Evolutionary conservation across 208 protist genomes (phyloP).

Genomic region (Acanthamoeba lenticulata): DNA sequence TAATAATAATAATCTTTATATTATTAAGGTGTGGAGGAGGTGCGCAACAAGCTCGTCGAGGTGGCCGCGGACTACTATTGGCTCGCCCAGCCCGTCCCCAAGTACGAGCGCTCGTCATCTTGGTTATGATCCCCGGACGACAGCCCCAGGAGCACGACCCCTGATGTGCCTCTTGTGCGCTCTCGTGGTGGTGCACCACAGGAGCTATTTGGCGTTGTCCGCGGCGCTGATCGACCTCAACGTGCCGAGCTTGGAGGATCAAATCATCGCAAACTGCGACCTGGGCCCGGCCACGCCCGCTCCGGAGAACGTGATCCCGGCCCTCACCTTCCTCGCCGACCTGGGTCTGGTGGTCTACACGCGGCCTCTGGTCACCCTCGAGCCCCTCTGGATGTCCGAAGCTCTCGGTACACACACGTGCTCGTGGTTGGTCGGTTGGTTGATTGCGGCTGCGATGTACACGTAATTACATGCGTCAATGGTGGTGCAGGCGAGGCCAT

Average conservation of each 20-base stretch:
- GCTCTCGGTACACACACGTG: neutral
- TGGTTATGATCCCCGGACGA: too few species aligned
- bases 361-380: neutral
- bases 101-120: too few species aligned
- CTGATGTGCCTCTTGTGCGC: too few species aligned
- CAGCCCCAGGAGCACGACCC: too few species aligned
- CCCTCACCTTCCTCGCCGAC: neutral
- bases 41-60: constrained; percentile 5
- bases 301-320: neutral
- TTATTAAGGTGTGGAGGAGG: neutral
- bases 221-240: neutral
- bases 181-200: too few species aligned
- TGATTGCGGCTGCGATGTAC: too few species aligned
- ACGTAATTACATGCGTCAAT: neutral
- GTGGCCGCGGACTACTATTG: neutral
- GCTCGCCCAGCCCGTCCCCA: neutral
- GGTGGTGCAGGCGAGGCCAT: neutral
- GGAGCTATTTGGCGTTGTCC: neutral
- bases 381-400: constrained; percentile 7
- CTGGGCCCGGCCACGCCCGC: neutral
- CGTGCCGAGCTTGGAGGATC: neutral
- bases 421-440: neutral
- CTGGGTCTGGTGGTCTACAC: neutral
- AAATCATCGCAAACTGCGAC: neutral
- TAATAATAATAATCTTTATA: neutral